Evolutionary conservation across 2,329 filamentous ascomycete genomes (phyloP), one percentile per base, ranked within the genome.

Genomic region (Neophaeococcomyces aloes): DNA sequence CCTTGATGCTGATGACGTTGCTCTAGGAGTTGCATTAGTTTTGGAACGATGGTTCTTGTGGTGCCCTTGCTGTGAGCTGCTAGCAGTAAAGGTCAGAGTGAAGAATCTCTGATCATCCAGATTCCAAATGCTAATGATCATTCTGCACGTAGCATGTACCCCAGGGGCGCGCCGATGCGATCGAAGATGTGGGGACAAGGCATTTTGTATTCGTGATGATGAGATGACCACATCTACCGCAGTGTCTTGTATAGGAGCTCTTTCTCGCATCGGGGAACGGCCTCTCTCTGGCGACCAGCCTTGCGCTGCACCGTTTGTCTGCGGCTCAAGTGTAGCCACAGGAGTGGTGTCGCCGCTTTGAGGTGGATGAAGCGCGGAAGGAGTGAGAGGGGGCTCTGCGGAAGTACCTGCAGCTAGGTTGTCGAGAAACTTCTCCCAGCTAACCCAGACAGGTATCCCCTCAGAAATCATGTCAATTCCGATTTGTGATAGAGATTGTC

Each of bases 121-220:
- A n/a, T 75, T 68, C 79, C 82, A 88, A 5, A 84, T 74, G 1
- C 79, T 83, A 17, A 87, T 76, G 36, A 86, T 84, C 79, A 87
- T 84, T 51, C 80, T 81, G 17, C 83, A 79, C 49, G 76, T 75
- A 0, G 76, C 60, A 25, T 70, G 63, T 30, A 49, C 49, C 25
- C 61, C 53, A 67, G 68, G 38, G 63, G 65, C 7, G 59, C 56
- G 45, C 18, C 18, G 48, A 15, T 38, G 27, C n/a, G 38, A n/a
- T 14, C 17, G 45, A 23, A 56, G 19, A 55, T 59, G 17, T 55
- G 53, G 15, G 64, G 61, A 18, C 5, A 69, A 58, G 42, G 66
- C 66, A 39, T 64, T 60, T 10, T 41, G 29, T 14, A 68, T 57
- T 27, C 63, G 61, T 38, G 69, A 66, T 8, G 72, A 69, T 11